Evolutionary conservation across 768 basidiomycete species (phyloP).

Genomic region (Mycena haematopus): DNA sequence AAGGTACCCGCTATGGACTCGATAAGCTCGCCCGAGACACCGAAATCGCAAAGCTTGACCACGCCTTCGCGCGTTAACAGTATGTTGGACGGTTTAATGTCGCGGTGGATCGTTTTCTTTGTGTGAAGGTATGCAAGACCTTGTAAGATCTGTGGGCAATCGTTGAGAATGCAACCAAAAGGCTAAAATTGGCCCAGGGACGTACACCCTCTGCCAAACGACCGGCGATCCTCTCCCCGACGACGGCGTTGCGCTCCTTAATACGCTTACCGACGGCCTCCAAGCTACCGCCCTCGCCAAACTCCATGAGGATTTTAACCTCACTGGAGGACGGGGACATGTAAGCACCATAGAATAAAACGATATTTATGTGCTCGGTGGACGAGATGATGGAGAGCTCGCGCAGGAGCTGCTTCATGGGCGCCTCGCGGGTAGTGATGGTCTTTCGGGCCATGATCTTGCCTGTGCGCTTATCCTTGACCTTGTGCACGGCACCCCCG

Average conservation of each 20-base stretch:
- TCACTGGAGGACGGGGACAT: constrained; percentile 87
- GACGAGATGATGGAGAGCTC: constrained; percentile 91
- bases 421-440: constrained; percentile 89
- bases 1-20: constrained; percentile 93
- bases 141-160: constrained; percentile 70
- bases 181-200: constrained; percentile 24
- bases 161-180: constrained; percentile 13
- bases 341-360: constrained; percentile 91
- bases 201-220: constrained; percentile 91
- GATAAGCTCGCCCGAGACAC: constrained; percentile 95
- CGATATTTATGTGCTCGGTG: constrained; percentile 86
- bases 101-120: constrained; percentile 92
- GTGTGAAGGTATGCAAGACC: constrained; percentile 95
- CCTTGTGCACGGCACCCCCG: constrained; percentile 95
- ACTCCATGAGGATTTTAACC: constrained; percentile 96
- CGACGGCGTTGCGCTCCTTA: constrained; percentile 76
- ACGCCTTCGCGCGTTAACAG: constrained; percentile 88
- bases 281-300: constrained; percentile 84
- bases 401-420: constrained; percentile 89
- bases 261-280: constrained; percentile 89
- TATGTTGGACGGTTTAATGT: constrained; percentile 94
- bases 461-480: constrained; percentile 80
- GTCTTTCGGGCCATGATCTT: constrained; percentile 93
- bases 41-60: constrained; percentile 94
- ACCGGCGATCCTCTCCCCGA: constrained; percentile 88